Conservation (phyloP, 1,284 basidiomycete genomes). For the Ganoderma lingzhi region DNA sequence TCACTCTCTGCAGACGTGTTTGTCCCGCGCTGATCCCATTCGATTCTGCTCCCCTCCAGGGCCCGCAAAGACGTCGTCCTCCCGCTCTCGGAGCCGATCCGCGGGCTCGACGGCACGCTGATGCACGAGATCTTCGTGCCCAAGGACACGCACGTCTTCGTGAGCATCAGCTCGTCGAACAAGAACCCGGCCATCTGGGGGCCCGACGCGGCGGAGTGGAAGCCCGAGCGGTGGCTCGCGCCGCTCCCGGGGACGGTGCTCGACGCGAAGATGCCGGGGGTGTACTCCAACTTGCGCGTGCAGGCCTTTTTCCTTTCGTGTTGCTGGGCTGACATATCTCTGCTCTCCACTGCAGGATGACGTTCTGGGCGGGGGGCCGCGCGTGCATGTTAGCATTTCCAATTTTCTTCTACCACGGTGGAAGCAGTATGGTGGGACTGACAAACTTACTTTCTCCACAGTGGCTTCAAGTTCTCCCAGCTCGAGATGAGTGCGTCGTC, state of each 20-base stretch:
- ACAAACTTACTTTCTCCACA: not conserved
- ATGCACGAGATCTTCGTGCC: slow-evolving; percentile 20
- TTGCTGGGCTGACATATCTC: not conserved
- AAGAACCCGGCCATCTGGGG: slow-evolving; percentile 52
- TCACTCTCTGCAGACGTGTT: too few relatives aligned
- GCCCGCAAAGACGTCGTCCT: slow-evolving; percentile 12
- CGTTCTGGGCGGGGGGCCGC: slow-evolving; percentile 10
- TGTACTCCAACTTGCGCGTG: slow-evolving; percentile 32
- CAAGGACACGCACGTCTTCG: slow-evolving; percentile 16
- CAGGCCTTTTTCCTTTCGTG: too few relatives aligned
- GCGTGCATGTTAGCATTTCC: too few relatives aligned
- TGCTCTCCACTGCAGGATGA: not conserved
- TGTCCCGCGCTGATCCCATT: not conserved
- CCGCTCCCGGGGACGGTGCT: slow-evolving; percentile 16
- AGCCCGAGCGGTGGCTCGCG: slow-evolving; percentile 20
- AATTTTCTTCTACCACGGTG: too few relatives aligned
- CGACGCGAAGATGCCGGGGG: slow-evolving; percentile 21
- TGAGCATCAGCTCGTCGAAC: slow-evolving; percentile 20
- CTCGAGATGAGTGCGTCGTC: slow-evolving; percentile 12
- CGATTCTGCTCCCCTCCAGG: not conserved
- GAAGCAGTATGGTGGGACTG: slow-evolving; percentile 23
- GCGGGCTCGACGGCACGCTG: slow-evolving; percentile 10
- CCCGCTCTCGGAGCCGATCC: slow-evolving; percentile 17
- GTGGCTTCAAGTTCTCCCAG: slow-evolving; percentile 19
- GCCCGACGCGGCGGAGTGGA: slow-evolving; percentile 20